Conservation (phyloP, 257 asterid species). For the Solanum sejunctum region DNA sequence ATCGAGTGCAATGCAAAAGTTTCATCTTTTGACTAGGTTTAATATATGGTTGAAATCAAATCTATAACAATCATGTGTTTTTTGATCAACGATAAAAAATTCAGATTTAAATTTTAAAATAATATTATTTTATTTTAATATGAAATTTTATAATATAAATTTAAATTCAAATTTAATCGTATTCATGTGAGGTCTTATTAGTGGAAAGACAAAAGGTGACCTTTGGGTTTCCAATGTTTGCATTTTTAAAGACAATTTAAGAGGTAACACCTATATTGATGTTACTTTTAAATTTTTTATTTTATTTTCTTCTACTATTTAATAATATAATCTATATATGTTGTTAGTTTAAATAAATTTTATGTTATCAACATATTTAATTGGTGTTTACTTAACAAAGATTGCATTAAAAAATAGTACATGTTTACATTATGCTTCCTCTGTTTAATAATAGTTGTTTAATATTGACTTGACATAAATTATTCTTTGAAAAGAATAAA, state of each 20-base stretch:
- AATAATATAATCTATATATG: background rate
- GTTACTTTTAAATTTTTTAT: background rate
- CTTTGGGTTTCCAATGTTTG: background rate
- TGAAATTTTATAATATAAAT: fast-evolving
- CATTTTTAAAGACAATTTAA: background rate
- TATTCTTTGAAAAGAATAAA: too few relatives aligned
- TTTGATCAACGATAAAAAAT: background rate
- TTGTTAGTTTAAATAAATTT: background rate
- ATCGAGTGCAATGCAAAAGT: background rate
- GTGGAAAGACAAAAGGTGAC: background rate
- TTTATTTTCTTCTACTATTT: background rate
- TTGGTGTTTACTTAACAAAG: too few relatives aligned
- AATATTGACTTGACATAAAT: too few relatives aligned
- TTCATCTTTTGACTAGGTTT: background rate
- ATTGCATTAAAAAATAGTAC: too few relatives aligned
- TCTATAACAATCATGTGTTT: background rate
- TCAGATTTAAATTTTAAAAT: background rate
- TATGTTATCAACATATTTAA: background rate
- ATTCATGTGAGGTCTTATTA: background rate
- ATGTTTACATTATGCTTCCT: too few relatives aligned
- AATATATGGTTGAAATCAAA: background rate
- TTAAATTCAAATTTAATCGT: background rate
- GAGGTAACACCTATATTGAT: background rate
- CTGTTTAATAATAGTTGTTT: too few relatives aligned
- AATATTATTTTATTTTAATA: fast-evolving